phyloP scores from a whole-genome alignment of 805 yeast genomes.

The Jamesozyma spencerorum region DNA sequence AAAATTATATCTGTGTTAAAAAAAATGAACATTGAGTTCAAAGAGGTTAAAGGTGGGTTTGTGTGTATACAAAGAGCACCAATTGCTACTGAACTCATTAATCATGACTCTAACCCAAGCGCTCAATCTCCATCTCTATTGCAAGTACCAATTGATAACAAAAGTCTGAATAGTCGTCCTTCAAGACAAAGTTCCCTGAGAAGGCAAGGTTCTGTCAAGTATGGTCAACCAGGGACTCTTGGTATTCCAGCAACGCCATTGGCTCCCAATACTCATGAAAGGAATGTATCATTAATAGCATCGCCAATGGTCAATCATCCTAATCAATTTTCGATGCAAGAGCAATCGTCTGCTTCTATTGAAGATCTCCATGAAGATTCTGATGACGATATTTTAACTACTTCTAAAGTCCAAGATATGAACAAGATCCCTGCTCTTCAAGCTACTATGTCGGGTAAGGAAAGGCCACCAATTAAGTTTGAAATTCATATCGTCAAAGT shows the following conservation, averaged over 20 bases:
- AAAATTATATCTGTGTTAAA: constrained; percentile 72
- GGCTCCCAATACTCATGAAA: constrained; percentile 30
- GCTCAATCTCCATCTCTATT: not conserved
- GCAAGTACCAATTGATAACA: constrained; percentile 2
- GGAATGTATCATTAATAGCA: constrained; percentile 19
- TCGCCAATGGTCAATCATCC: constrained; percentile 20
- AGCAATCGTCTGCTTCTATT: constrained; percentile 28
- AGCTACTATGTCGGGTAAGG: not conserved
- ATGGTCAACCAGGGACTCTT: constrained; percentile 33
- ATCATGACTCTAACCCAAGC: not conserved
- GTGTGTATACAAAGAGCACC: constrained; percentile 61
- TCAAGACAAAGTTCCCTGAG: constrained; percentile 33
- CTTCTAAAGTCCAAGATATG: constrained; percentile 54
- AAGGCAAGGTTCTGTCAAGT: constrained; percentile 26
- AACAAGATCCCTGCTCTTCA: constrained; percentile 34
- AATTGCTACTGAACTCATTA: constrained; percentile 29
- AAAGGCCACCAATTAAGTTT: constrained; percentile 61
- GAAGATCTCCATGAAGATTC: constrained; percentile 12
- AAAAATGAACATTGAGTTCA: constrained; percentile 67
- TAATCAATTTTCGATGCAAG: constrained; percentile 14
- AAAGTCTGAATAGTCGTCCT: constrained; percentile 1
- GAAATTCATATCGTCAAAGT: constrained; percentile 91
- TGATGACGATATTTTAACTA: constrained; percentile 33
- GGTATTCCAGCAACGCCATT: constrained; percentile 49
- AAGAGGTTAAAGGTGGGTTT: constrained; percentile 91